These are phyloP conservation scores for Cucurbita argyrosperma DNA, from an alignment of 306 rosid species.

Conservation along the genomic window DNA sequence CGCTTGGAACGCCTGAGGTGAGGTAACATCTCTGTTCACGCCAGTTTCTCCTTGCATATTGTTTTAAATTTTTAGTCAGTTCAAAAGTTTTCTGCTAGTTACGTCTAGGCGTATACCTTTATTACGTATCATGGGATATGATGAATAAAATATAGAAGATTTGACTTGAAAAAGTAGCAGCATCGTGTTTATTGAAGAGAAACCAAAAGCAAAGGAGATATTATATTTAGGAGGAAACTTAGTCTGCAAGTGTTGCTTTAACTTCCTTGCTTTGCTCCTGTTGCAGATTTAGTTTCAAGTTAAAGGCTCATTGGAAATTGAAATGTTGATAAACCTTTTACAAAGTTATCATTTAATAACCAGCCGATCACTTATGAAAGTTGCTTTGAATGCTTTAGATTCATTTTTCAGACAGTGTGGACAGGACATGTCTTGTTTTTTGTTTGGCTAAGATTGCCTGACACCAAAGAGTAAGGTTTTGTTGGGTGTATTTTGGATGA, in stretches of 20 bases:
- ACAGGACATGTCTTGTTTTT: neutral
- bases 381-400: neutral
- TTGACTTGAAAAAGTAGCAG: neutral
- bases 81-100: neutral
- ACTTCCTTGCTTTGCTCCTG: neutral
- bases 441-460: neutral
- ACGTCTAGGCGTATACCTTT: neutral
- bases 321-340: neutral
- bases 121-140: neutral
- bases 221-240: neutral
- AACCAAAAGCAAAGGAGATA: neutral
- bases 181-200: neutral
- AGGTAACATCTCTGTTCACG: no score
- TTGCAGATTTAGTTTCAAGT: neutral
- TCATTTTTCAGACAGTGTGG: neutral
- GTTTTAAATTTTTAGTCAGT: neutral
- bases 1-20: neutral
- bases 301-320: conserved; percentile 3
- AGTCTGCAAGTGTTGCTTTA: neutral
- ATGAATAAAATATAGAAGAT: neutral
- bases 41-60: neutral
- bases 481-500: neutral
- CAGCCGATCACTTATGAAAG: neutral
- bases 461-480: neutral
- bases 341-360: neutral